Base-by-base conservation (phyloP, 176 grass and related monocot species). In the Dendrocalamus sinicus region DNA sequence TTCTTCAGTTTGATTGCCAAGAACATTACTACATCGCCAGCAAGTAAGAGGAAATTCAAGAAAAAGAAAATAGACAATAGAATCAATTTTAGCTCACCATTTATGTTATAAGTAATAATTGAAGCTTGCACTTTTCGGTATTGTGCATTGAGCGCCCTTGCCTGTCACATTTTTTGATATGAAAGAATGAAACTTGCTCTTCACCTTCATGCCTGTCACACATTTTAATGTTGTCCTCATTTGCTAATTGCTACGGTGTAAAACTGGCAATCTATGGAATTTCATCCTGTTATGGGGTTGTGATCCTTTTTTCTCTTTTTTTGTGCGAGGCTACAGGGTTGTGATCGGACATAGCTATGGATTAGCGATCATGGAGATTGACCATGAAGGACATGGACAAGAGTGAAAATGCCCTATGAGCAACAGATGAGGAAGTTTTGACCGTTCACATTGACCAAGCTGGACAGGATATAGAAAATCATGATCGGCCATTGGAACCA, bases 291-390 rank as follows among this genome's bases (percentile, higher is more conserved):
- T 12, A 50, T 8, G 13, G 20, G 44, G 9, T 67, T 67, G 4
- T 80, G 61, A 37, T 68, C 5, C 1, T n/a, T 22, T 23, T 53
- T 30, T 59, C 5, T 14, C 3, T 47, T 79, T 46, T 24, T 26
- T 59, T 71, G 4, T 71, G 80, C 9, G 52, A 19, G 13, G 2
- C 16, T 50, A 39, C 12, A 84, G 70, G 44, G 8, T 75, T 75
- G 71, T 75, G 2, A 84, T 84, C 19, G 81, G 81, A 64, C 70
- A 84, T 32, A 64, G 57, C 12, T 3, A 65, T 11, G 81, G 70
- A 65, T 51, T 84, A 11, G 70, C 59, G 11, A 40, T 84, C 63
- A 40, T 26, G 19, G 28, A 84, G 43, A 37, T 63, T 84, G 43
- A 20, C 60, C 15, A 66, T 66, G 22, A 28, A 26, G 37, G 39